Base-by-base conservation (phyloP, 257 asterid species). In the Solanum arcanum region DNA sequence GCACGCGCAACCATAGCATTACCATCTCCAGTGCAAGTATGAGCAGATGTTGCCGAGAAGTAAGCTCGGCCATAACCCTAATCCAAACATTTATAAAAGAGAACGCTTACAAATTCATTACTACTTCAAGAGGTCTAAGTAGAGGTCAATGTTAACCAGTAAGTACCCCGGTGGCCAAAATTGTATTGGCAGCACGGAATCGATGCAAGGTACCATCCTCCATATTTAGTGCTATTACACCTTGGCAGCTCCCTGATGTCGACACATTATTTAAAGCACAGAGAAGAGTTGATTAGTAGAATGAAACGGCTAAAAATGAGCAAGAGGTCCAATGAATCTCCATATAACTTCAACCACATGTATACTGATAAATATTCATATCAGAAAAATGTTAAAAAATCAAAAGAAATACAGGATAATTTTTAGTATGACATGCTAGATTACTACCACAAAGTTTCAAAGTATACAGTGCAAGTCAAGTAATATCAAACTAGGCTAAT, bases 21-120 rank as follows among this genome's bases (percentile, higher is more conserved):
- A 86, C 99, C 99, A 92, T 97, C 99, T 89, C 99, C 99, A 3
- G 99, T 97, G 95, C 99, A 97, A 87, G 99, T 97, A 92, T 97
- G 99, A 88, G 99, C 99, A 90, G 99, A 97, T 80, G 99, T 97
- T 83, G 98, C 98, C 87, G 98, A 95, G 88, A 97, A 97, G 93
- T 97, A 97, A 83, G 99, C 90, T 87, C 99, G 90, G 39, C 99
- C 99, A 89, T 97, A 97, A 86, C 99, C 99, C 98, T 97, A 91
- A 77, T 56, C 35, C 85, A 29, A 84, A 52, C 87, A 88, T 18
- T 18, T 49, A 47, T 3, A 81, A 18, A 29, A 18, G 69, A 80
- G 44, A 49, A 29, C 5, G 46, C 13, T 81, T 49, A 49, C 37
- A 80, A 80, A 18, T 29, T 27, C 85, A 81, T 11, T 33, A 49